Evolutionary conservation across 306 rosid species (phyloP).

Genomic region (Sechiopsis laciniata): DNA sequence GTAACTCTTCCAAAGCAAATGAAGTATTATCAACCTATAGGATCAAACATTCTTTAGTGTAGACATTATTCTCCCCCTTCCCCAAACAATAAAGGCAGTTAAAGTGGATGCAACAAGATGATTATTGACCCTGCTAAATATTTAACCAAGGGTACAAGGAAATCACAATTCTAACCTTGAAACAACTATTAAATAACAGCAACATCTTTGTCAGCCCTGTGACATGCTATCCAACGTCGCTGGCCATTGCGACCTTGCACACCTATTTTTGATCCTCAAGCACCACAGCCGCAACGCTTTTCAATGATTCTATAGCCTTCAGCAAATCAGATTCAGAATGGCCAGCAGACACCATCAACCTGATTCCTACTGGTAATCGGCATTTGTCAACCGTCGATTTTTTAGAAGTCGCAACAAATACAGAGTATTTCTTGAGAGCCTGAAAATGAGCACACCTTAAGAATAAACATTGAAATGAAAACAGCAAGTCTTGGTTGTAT

Average conservation of each 20-base stretch:
- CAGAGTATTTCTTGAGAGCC: slow-evolving; percentile 70
- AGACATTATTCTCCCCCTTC: background rate
- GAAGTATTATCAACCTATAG: background rate
- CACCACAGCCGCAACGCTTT: slow-evolving; percentile 52
- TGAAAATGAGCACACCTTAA: slow-evolving; percentile 28
- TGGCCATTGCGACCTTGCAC: background rate
- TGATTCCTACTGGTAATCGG: slow-evolving; percentile 67
- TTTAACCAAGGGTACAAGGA: background rate
- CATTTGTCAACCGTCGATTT: slow-evolving; percentile 82
- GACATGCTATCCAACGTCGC: background rate
- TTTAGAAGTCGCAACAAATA: slow-evolving; percentile 59
- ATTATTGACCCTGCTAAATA: slow-evolving; percentile 10
- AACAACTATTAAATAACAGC: slow-evolving; percentile 14
- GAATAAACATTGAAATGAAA: background rate
- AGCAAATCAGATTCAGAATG: slow-evolving; percentile 74
- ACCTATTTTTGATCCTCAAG: slow-evolving; percentile 45
- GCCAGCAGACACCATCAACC: slow-evolving; percentile 72
- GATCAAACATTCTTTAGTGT: slow-evolving; percentile 4
- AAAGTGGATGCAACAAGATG: background rate
- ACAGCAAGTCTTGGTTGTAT: slow-evolving; percentile 14
- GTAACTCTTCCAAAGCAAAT: background rate
- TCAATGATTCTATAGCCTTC: slow-evolving; percentile 66
- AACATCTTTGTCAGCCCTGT: background rate
- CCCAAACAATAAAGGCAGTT: slow-evolving; percentile 9
- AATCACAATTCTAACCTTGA: slow-evolving; percentile 15